Base-by-base conservation (phyloP, 2,329 filamentous ascomycete genomes). In the Kalmusia sp. region DNA sequence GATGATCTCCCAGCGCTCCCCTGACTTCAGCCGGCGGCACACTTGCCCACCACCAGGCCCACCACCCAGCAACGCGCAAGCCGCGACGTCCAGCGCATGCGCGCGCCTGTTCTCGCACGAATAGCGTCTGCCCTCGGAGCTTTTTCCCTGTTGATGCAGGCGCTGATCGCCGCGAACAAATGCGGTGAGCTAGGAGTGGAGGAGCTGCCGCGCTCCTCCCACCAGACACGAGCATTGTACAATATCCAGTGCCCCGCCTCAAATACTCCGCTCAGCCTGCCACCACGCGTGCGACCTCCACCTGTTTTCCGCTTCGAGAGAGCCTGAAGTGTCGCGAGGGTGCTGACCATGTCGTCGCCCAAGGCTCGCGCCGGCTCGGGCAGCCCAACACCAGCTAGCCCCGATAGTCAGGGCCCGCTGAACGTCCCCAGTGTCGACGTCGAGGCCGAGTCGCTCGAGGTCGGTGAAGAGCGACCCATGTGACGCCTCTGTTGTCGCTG, bases 401-500 rank as follows among this genome's bases (percentile, higher is more conserved):
- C 43, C 19, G n/a, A 28, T 8, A 35, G 43, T 17, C 41, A 45
- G 19, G 30, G 43, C 21, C 30, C 30, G 9, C 12, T 55, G 19
- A 27, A 50, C 14, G 39, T 54, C 15, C 55, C 55, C 3, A 35
- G 39, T 9, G 35, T 58, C 7, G 49, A 49, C 11, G 46, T 58
- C 35, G 55, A 58, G 41, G 51, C 45, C 7, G 55, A 58, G 41
- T 30, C 51, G n/a, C 31, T 31, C 14, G 46, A 50, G 49, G 52
- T 55, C 31, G 12, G 50, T 34, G 21, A 17, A 21, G 14, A 43
- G 28, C 12, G 17, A 15, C 4, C 14, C 24, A 14, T 27, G 12
- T 19, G n/a, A 14, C 19, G 22, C 41, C 37, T 31, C n/a, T 28
- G 17, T 12, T 35, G 33, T 31, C 8, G 38, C 15, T 52, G 52